These are phyloP conservation scores for Spizellomyces punctatus DNA, from an alignment of 192 early-diverging fungal genomes.

Conservation along the genomic window DNA sequence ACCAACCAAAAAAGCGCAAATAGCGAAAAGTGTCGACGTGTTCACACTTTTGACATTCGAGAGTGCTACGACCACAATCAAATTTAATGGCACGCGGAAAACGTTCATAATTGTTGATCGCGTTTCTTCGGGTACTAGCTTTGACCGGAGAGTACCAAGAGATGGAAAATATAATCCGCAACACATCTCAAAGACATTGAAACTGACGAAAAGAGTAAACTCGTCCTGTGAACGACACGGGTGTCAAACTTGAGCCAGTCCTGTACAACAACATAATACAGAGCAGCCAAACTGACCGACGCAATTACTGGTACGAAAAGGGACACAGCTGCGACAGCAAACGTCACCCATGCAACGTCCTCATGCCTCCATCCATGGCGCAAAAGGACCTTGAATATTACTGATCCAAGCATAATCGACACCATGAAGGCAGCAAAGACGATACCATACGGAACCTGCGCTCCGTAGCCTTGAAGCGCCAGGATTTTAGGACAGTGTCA, in stretches of 20 bases:
- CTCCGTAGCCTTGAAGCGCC: neutral
- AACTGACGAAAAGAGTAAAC: constrained; percentile 31
- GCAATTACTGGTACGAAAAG: constrained; percentile 24
- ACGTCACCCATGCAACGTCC: constrained; percentile 24
- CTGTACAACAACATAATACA: constrained; percentile 17
- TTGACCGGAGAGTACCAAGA: constrained; percentile 40
- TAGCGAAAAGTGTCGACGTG: constrained; percentile 20
- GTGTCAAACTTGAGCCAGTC: neutral
- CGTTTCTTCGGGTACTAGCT: constrained; percentile 47
- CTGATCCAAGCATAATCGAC: constrained; percentile 52
- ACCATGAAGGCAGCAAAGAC: constrained; percentile 58
- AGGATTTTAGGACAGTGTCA: no score
- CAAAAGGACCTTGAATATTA: constrained; percentile 32
- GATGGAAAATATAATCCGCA: constrained; percentile 55
- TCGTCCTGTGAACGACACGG: constrained; percentile 12
- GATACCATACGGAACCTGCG: constrained; percentile 48
- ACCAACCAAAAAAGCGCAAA: constrained; percentile 20
- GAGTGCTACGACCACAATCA: constrained; percentile 49
- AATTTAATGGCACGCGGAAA: constrained; percentile 57
- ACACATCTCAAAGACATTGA: constrained; percentile 49
- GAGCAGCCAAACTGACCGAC: constrained; percentile 12
- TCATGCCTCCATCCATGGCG: constrained; percentile 20
- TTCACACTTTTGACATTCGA: constrained; percentile 28
- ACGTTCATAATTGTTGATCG: constrained; percentile 52
- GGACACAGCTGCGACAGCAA: constrained; percentile 26